These are phyloP conservation scores for Neoboletus subvelutipes DNA, from an alignment of 768 basidiomycete genomes.

Conservation along the genomic window DNA sequence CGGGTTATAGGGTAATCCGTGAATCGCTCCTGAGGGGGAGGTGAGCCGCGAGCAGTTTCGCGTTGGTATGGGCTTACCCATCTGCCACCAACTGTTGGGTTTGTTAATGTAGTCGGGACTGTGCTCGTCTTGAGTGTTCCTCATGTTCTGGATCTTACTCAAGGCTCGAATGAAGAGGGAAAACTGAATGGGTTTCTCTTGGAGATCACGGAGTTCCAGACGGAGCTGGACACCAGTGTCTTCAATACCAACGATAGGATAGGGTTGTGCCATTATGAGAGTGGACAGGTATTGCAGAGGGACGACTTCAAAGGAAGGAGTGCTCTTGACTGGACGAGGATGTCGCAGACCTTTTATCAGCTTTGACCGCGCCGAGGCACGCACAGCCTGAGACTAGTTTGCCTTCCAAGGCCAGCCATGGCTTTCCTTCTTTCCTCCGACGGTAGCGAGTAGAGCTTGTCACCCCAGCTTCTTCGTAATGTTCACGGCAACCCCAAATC, in stretches of 20 bases:
- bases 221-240: conserved; percentile 11
- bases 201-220: conserved; percentile 18
- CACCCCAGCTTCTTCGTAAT: not conserved
- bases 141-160: conserved; percentile 6
- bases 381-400: not conserved
- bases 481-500: not conserved
- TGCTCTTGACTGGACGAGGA: not conserved
- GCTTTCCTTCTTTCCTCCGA: not conserved
- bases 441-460: not conserved
- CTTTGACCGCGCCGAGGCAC: too few relatives aligned
- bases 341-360: conserved; percentile 5
- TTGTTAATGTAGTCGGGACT: conserved; percentile 12
- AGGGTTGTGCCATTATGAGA: conserved; percentile 11
- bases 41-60: not conserved
- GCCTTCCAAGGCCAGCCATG: too few relatives aligned
- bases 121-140: not conserved
- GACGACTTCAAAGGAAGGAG: not conserved
- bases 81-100: conserved; percentile 24
- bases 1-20: conserved; percentile 16
- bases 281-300: not conserved
- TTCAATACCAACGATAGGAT: conserved; percentile 6
- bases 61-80: conserved; percentile 2
- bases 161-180: conserved; percentile 22
- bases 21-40: conserved; percentile 10
- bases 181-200: conserved; percentile 10